Conservation (phyloP, 805 yeast species). For the Nakazawaea anatomiae region DNA sequence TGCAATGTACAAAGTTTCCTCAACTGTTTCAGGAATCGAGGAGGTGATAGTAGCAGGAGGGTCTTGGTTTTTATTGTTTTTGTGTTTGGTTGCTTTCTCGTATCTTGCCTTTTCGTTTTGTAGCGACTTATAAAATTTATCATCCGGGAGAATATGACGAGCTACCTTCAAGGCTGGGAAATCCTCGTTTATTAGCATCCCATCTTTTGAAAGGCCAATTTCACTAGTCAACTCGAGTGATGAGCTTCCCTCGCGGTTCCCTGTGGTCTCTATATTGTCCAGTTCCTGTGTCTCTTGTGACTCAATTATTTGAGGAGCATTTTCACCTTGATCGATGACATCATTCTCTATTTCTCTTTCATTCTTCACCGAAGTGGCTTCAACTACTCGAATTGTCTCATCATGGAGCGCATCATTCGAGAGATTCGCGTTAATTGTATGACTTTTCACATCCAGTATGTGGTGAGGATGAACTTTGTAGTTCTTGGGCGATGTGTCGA, state of each 20-base stretch:
- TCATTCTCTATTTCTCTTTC: background rate
- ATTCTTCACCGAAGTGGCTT: too few relatives aligned
- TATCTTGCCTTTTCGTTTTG: conserved; percentile 1
- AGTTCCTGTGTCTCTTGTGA: background rate
- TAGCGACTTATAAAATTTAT: conserved; percentile 1
- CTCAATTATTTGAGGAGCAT: background rate
- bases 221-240: background rate
- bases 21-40: background rate
- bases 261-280: background rate
- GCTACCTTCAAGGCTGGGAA: conserved; percentile 6
- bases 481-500: too few relatives aligned
- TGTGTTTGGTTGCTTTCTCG: background rate
- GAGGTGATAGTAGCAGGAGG: background rate
- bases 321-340: background rate
- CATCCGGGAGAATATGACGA: background rate
- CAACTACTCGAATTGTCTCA: too few relatives aligned
- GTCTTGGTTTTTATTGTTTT: background rate
- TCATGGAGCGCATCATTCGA: too few relatives aligned
- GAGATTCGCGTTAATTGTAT: too few relatives aligned
- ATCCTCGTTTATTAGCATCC: background rate
- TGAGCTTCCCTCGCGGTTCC: background rate
- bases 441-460: too few relatives aligned
- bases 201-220: background rate
- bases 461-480: too few relatives aligned
- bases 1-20: background rate